Evolutionary conservation across 129 eudicot species (phyloP).

Genomic region (Centrapalus pauciflorus): DNA sequence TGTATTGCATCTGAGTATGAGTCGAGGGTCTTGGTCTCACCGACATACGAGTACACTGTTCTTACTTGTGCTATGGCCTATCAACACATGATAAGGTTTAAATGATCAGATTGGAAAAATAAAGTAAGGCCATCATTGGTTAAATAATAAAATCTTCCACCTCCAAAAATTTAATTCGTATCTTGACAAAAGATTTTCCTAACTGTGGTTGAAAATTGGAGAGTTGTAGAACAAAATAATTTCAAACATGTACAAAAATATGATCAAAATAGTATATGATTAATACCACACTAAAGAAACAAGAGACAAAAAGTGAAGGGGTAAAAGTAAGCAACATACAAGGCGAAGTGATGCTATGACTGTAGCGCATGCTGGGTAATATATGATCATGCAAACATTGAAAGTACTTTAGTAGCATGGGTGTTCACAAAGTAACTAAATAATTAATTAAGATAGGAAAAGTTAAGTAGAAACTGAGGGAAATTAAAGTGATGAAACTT

Average conservation of each 20-base stretch:
- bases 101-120: not conserved
- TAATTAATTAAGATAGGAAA: not conserved
- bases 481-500: too few relatives aligned
- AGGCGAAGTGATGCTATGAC: slow-evolving; percentile 26
- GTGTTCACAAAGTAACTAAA: slow-evolving; percentile 1
- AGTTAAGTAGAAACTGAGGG: not conserved
- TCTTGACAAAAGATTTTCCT: too few relatives aligned
- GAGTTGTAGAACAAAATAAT: not conserved
- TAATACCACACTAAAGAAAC: slow-evolving; percentile 26
- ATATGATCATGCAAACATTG: slow-evolving; percentile 21
- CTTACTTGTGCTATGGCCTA: slow-evolving; percentile 99
- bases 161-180: too few relatives aligned
- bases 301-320: slow-evolving; percentile 23
- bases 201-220: not conserved
- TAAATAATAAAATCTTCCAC: too few relatives aligned
- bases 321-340: slow-evolving; percentile 7
- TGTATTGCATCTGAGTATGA: slow-evolving; percentile 95
- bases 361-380: slow-evolving; percentile 34
- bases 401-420: slow-evolving; percentile 1
- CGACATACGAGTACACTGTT: slow-evolving; percentile 97
- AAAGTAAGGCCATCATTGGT: not conserved
- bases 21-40: slow-evolving; percentile 82
- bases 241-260: not conserved
- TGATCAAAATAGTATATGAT: not conserved
- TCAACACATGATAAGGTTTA: not conserved